Evolutionary conservation across 2,329 filamentous ascomycete genomes (phyloP), one percentile per base, ranked within the genome.

Genomic region (Lasiodiplodia gonubiensis): DNA sequence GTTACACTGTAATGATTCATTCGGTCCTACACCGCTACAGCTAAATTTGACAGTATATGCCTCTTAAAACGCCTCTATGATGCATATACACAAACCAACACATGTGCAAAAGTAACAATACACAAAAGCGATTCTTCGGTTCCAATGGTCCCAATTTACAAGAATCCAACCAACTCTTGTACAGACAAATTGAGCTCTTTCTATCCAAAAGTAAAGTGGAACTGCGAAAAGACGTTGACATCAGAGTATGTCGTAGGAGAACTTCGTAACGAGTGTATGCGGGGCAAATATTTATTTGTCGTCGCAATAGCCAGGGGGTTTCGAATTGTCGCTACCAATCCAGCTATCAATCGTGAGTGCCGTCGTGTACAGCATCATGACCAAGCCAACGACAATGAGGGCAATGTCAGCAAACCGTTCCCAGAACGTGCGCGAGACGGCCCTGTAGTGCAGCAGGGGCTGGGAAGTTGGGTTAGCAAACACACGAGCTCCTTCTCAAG

Each of bases 331-430:
- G 4, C 88, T 88, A 61, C 83, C 85, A 7, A 92, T 88, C 96
- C 95, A 99, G 79, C 92, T 96, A 76, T 90, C 86, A 57, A 97
- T 83, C 0, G 95, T 99, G 73, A 98, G 83, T 42, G 86, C 85
- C 0, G 95, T 98, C 0, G 95, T 97, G 79, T 99, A 99, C 6
- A 87, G 87, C 91, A 98, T 99, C 72, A 92, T 92, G 21, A 93
- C 79, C 64, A 94, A 81, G 8, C 95, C 95, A 74, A 98, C 93
- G 67, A 93, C 82, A 73, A 92, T 91, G 42, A 99, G 88, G 0
- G 83, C 71, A 49, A 97, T 83, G 73, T 99, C 94, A 6, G 90
- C 84, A 16, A 86, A 80, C 70, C 88, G 90, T 79, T 93, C 91
- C 70, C 88, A 83, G 52, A 80, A 84, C 64, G 83, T 91, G 68